These are phyloP conservation scores for Trypanosoma avium DNA, from an alignment of 208 protist species.

Conservation along the genomic window DNA sequence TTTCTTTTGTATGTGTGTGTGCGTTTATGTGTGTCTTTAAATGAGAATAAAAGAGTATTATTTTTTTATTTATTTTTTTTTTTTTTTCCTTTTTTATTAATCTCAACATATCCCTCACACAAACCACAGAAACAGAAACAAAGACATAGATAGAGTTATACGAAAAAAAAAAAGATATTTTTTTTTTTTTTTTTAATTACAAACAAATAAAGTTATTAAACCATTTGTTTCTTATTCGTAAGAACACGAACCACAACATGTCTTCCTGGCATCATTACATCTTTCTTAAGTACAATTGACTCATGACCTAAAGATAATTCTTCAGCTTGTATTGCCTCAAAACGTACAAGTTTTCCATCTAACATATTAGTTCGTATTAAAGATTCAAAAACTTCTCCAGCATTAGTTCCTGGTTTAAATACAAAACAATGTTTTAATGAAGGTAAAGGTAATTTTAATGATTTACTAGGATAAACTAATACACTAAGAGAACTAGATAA, in stretches of 20 bases:
- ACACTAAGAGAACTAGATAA: constrained; percentile 50
- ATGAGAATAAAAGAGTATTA: too few relatives aligned
- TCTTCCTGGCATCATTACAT: constrained; percentile 40
- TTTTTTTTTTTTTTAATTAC: constrained; percentile 9
- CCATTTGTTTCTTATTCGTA: constrained; percentile 78
- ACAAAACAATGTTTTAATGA: constrained; percentile 75
- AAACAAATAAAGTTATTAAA: constrained; percentile 4
- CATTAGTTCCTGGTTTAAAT: constrained; percentile 68
- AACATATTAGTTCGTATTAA: constrained; percentile 54
- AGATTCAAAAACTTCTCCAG: constrained; percentile 70
- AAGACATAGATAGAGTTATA: background rate
- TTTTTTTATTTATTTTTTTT: background rate
- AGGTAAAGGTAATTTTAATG: constrained; percentile 45
- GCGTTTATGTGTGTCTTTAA: too few relatives aligned
- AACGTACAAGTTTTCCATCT: constrained; percentile 86
- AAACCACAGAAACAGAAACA: constrained; percentile 2
- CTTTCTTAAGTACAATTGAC: constrained; percentile 43
- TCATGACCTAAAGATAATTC: background rate
- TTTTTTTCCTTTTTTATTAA: background rate
- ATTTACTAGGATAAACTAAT: constrained; percentile 62
- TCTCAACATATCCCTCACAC: background rate
- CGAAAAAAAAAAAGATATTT: constrained; percentile 1
- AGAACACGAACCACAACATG: constrained; percentile 71
- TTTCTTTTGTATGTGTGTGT: too few relatives aligned
- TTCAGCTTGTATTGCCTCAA: constrained; percentile 58